Evolutionary conservation across 768 basidiomycete genomes (phyloP), one percentile per base, ranked within the genome.

Genomic region (Dacryopinax spathularia): DNA sequence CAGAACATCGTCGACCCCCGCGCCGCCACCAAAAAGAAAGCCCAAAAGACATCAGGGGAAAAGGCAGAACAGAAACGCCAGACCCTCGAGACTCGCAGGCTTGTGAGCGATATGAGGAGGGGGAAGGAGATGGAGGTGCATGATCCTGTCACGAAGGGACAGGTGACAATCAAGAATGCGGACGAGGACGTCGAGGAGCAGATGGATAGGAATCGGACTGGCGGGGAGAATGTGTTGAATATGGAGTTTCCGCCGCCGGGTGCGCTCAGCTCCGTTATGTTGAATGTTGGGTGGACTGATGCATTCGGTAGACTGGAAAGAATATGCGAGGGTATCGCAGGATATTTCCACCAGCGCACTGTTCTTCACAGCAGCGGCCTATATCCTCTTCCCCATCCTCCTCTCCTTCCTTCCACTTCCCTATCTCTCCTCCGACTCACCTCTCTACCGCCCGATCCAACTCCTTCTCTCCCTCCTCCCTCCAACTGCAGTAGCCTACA

Each of bases 221-320:
- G 64, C 35, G 73, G 73, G 18, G 65, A 71, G 44, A 75, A 75
- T 62, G 70, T 73, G 20, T 36, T 75, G 59, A 68, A 69, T 9
- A 68, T 66, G 18, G 65, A 66, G n/a, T 70, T 72, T 27, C 74
- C 74, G 0, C 70, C 70, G 16, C 73, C 72, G 33, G 69, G 73
- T 73, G 35, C 61, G 70, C 68, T 41, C 33, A 16, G 34, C 18
- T 43, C 20, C 9, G 22, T 25, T 2, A 1, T 6, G 7, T n/a
- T 27, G 34, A 15, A 39, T 18, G n/a, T 25, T 33, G 35, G 1
- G 63, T 25, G 18, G 33, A 34, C 33, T 34, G 33, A 15, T 16
- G n/a, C 41, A 15, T 22, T 33, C 18, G 33, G 20, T 60, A 73
- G 72, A 73, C 37, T 72, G 73, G 71, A 65, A 61, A 33, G 64